phyloP scores from a whole-genome alignment of 768 basidiomycete species.

The Crassisporium funariophilum region DNA sequence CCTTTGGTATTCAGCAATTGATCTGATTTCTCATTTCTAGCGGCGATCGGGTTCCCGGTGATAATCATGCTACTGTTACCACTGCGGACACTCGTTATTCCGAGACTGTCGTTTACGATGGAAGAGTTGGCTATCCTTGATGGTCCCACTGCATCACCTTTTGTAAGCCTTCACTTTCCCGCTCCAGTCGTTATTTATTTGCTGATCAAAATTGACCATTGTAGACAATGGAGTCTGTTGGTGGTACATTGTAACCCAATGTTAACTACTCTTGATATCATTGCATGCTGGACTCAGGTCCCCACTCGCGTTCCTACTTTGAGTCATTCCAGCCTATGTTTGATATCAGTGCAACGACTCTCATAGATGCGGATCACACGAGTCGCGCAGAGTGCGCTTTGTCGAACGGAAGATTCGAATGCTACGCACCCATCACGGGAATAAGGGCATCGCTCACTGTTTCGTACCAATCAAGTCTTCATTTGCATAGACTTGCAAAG shows the following conservation, averaged over 20 bases:
- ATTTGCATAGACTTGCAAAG: too few species aligned
- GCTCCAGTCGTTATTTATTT: not conserved
- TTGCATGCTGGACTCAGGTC: too few species aligned
- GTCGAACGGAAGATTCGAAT: too few species aligned
- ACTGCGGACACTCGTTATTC: constrained; percentile 69
- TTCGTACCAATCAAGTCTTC: too few species aligned
- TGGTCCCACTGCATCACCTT: constrained; percentile 85
- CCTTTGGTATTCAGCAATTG: constrained; percentile 9
- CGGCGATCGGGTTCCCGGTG: constrained; percentile 89
- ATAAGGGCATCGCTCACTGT: too few species aligned
- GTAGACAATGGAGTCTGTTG: constrained; percentile 29
- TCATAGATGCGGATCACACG: too few species aligned
- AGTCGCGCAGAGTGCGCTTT: too few species aligned
- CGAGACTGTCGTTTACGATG: constrained; percentile 69
- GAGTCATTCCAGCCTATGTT: too few species aligned
- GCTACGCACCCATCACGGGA: too few species aligned
- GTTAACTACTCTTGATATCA: too few species aligned
- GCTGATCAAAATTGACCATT: not conserved
- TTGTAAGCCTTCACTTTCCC: constrained; percentile 50
- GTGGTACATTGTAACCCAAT: constrained; percentile 20
- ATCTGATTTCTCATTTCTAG: constrained; percentile 37
- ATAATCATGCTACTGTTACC: constrained; percentile 86
- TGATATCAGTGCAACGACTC: too few species aligned
- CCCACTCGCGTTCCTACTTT: too few species aligned
- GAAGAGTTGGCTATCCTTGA: constrained; percentile 88